Base-by-base conservation (phyloP, 352 stramenopile genomes). In the Phytophthora parvispora region DNA sequence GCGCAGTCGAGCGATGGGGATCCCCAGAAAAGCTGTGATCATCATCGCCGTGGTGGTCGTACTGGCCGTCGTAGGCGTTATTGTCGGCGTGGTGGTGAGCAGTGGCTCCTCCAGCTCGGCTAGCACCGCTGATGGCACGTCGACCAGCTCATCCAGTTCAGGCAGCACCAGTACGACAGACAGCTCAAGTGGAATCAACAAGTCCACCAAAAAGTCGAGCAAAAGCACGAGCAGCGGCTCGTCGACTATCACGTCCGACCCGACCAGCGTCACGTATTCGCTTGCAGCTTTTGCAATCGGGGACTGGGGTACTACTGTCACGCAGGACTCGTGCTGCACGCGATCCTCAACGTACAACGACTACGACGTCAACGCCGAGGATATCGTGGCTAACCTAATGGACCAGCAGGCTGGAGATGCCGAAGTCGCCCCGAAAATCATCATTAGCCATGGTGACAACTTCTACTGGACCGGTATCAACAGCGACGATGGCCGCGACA, bases 381-480 rank as follows among this genome's bases (percentile, higher is more conserved):
- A 86, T 53, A 74, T 83, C 22, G 82, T 92, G 2, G 80, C 74
- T 6, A 54, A 63, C 20, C 56, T 92, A 6, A 92, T 92, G 84
- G 78, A 81, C 56, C 80, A 84, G 43, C 76, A 81, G n/a, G 78
- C 77, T 0, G 74, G 60, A 2, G 63, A 64, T 27, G 64, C 74
- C 6, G 70, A 82, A 8, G 58, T 77, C 6, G 75, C 86, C 25
- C 84, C 84, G 0, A 84, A 90, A 51, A 74, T 79, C 12, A 77
- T 92, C 54, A 69, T 92, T 40, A 80, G 81, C 31, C 83, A 91
- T 59, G 83, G 78, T 32, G 81, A 89, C 48, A 88, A 88, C 62
- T 89, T 89, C 36, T 89, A 90, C 70, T 90, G 81, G 75, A 77
- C 77, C 13, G 81, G 81, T n/a, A 86, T 90, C 50, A 78, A 74